phyloP scores from a whole-genome alignment of 2,329 filamentous ascomycete genomes.

The Dryadomyces quercus-mongolicae region DNA sequence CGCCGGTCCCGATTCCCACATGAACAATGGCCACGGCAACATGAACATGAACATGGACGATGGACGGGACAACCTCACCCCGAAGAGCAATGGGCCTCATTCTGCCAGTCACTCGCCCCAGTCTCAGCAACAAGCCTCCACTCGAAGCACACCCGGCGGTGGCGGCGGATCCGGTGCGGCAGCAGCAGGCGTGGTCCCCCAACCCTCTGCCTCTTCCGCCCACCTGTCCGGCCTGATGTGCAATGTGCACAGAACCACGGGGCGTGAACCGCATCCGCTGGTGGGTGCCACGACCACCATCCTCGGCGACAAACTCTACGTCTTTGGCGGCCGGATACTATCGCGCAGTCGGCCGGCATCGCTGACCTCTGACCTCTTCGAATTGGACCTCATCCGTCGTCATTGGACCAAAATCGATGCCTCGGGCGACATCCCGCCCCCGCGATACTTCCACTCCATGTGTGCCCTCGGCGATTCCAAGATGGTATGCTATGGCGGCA shows the following conservation, averaged over 20 bases:
- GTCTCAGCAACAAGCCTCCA: conserved; percentile 26
- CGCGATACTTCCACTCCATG: conserved; percentile 94
- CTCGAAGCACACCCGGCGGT: conserved; percentile 23
- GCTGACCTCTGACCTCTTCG: conserved; percentile 83
- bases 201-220: conserved; percentile 35
- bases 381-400: conserved; percentile 77
- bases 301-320: conserved; percentile 88
- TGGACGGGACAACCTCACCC: conserved; percentile 34
- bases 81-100: conserved; percentile 39
- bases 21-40: conserved; percentile 35
- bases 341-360: conserved; percentile 70
- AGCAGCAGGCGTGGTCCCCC: conserved; percentile 18
- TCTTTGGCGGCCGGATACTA: conserved; percentile 83
- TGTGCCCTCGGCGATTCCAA: conserved; percentile 90
- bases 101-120: conserved; percentile 47
- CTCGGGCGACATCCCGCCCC: conserved; percentile 73
- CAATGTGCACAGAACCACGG: conserved; percentile 74
- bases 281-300: conserved; percentile 95
- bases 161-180: conserved; percentile 22
- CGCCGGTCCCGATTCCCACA: conserved; percentile 23
- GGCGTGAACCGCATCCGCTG: conserved; percentile 77
- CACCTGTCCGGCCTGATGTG: conserved; percentile 57
- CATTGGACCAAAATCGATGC: conserved; percentile 90
- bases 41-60: conserved; percentile 33
- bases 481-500: conserved; percentile 94